Base-by-base conservation (phyloP, 1,284 basidiomycete species). In the Tilletia setariae region DNA sequence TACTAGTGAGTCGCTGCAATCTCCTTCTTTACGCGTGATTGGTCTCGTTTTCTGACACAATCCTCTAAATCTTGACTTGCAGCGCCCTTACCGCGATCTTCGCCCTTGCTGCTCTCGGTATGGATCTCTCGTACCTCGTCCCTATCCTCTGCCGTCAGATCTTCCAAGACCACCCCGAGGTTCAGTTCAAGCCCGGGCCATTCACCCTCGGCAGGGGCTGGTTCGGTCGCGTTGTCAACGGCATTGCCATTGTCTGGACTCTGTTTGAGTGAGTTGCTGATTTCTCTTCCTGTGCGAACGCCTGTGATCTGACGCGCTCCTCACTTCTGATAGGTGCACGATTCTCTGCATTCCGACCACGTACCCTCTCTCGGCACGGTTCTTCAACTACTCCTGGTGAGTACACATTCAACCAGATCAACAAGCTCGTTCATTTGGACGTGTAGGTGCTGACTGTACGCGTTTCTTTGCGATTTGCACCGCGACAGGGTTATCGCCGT, bases 171-270 rank as follows among this genome's bases (percentile, higher is more conserved):
- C 92, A 94, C 78, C 92, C 92, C 0, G 92, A 94, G 64, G 85
- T 94, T 44, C 68, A 74, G 68, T 93, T 91, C 86, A 89, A 89
- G 80, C 91, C 92, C 0, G 92, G 92, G n/a, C 92, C 92, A 21
- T 94, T 92, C 84, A 90, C 89, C 81, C 89, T 93, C 86, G 92
- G 92, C 25, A 85, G 88, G 65, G 91, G 91, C 0, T 64, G 85
- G 69, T 80, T 92, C 23, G 91, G 90, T 2, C 87, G 86, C 84
- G 77, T 86, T 16, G 86, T 87, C 73, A 92, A 93, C 78, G 70
- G 85, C 23, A 86, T 86, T 64, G 91, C 90, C 73, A 88, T 92
- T 56, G 62, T 83, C 30, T 85, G 84, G 84, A 84, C 84, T 30
- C 46, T 75, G 4, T 84, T 85, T 67, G 84, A 83, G 66, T 61